phyloP scores from a whole-genome alignment of 2,329 filamentous ascomycete genomes.

The Tolypocladium amazonense region DNA sequence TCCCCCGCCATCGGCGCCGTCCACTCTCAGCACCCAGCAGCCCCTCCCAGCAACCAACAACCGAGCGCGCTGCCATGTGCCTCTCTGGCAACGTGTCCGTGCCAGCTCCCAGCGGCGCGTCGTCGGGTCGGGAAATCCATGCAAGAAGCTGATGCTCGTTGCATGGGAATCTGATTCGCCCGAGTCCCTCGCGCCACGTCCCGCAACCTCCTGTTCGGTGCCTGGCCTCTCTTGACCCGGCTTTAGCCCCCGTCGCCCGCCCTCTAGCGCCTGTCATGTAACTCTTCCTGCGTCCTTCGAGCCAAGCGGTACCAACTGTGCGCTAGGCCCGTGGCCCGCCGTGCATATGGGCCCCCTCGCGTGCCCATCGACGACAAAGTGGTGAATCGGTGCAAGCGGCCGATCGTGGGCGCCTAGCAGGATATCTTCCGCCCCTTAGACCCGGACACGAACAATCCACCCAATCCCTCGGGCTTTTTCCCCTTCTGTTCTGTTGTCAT shows the following conservation, averaged over 20 bases:
- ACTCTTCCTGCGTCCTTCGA: not conserved
- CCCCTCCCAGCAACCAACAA: not conserved
- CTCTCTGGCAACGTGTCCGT: not conserved
- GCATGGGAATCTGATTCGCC: not conserved
- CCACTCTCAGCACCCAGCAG: not conserved
- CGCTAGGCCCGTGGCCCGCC: not conserved
- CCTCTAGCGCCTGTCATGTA: not conserved
- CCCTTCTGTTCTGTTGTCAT: not conserved
- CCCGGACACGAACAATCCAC: not conserved
- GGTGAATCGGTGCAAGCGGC: slow-evolving; percentile 1
- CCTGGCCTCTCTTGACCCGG: not conserved
- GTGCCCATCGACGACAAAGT: slow-evolving; percentile 5
- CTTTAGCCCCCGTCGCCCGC: not conserved
- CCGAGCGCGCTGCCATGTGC: too few species aligned
- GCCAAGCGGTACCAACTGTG: not conserved
- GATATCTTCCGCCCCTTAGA: not conserved
- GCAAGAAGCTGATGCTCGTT: not conserved
- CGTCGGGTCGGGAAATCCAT: not conserved
- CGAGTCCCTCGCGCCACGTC: not conserved
- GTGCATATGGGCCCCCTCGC: not conserved
- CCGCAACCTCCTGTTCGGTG: not conserved
- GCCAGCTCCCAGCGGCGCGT: not conserved
- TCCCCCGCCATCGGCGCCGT: not conserved
- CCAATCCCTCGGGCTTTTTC: not conserved
- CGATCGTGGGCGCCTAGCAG: not conserved